Evolutionary conservation across 192 early-diverging fungal genomes (phyloP), one percentile per base, ranked within the genome.

Genomic region (Funneliformis mosseae): DNA sequence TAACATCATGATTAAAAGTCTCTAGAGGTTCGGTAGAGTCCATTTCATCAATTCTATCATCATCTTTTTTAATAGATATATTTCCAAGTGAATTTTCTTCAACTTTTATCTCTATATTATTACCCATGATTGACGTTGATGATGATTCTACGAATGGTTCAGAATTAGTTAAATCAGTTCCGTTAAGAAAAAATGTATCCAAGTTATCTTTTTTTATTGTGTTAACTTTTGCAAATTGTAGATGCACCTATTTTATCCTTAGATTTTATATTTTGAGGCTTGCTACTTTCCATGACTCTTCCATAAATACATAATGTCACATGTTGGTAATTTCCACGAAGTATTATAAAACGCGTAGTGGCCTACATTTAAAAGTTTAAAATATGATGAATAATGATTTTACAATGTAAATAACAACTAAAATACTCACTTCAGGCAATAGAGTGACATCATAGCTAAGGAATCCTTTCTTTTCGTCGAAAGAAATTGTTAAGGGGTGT

Each of bases 241-340:
- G 68, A 43, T 4, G 64, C 28, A 46, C 59, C 38, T 39, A 38
- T 50, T 18, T 16, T 9, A n/a, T 78, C 27, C 11, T 78, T 64
- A 14, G 10, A 46, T 55, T 78, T 78, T 11, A 43, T n/a, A 27
- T 33, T 50, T 8, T 48, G 63, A 41, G 50, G 2, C 25, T 41
- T 77, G 41, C 33, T 63, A 46, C 38, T 68, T 63, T 81, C 80
- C 28, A 81, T 18, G 7, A 77, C 80, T 25, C 43, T 48, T 43
- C 80, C 80, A 64, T 81, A 81, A 16, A 81, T 78, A 68, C 80
- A 81, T 25, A 81, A 27, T 42, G 80, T 81, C n/a, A 81, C 73
- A 64, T 61, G 12, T 16, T 81, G 72, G 42, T 81, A 81, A 64
- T 76, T 77, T 45, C 80, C 80, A 2, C 80, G 72, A 16, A 81